A percentile compares a stretch with the other conserved stretches of the same genome.
These are phyloP conservation scores for Sordariomycetes sp. DNA, from an alignment of 2,329 filamentous ascomycete genomes.

Conservation along the genomic window DNA sequence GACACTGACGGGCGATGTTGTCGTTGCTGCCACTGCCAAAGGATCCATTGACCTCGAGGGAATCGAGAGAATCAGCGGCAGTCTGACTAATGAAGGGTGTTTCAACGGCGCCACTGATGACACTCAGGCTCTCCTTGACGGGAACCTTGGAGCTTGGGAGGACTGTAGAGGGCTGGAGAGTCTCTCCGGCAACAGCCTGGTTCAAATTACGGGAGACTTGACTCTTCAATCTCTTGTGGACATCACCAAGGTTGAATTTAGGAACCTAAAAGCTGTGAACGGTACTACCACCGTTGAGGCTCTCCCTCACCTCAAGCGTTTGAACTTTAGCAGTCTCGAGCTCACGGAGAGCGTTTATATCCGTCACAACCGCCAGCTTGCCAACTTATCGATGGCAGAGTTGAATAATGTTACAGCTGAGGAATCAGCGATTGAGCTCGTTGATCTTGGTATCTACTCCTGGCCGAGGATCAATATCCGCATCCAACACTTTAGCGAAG, in stretches of 20 bases:
- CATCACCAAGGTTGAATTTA: neutral
- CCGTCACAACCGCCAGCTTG: neutral
- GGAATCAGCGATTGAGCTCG: neutral
- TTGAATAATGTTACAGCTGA: neutral
- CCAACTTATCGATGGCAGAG: neutral
- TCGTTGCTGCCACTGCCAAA: neutral
- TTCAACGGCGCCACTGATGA: neutral
- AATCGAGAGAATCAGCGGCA: neutral
- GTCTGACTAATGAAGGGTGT: neutral
- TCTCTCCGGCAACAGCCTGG: neutral
- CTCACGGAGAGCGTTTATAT: neutral
- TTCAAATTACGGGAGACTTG: neutral
- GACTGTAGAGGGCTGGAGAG: neutral
- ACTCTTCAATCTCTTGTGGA: neutral
- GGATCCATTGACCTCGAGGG: neutral
- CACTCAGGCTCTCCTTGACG: neutral
- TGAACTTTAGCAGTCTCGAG: neutral
- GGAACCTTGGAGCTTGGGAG: neutral
- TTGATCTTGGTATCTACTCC: neutral
- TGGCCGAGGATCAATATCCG: neutral
- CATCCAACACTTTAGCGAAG: neutral
- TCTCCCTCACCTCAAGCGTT: neutral
- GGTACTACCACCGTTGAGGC: neutral
- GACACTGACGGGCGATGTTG: neutral
- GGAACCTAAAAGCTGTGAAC: neutral